Base-by-base conservation (phyloP, 148 eudicot species). In the Spergularia marina region DNA sequence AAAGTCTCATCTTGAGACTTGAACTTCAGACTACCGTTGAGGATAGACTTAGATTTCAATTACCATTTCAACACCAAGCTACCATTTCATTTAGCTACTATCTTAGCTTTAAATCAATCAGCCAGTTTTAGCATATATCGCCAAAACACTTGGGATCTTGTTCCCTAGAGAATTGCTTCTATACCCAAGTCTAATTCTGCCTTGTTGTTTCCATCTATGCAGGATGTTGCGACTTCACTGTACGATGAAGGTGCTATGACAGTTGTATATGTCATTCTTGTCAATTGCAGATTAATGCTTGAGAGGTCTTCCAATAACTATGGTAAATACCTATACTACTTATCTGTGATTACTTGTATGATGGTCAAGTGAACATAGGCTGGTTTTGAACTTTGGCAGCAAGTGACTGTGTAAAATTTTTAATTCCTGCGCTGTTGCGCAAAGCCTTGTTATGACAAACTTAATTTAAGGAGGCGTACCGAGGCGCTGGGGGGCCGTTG, bases 271-370 rank as follows among this genome's bases (percentile, higher is more conserved):
- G 97, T 90, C 62, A 85, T 96, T 77, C 82, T 96, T 70, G 78
- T 96, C 77, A 87, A 92, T 82, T 96, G 98, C 71, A 87, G 80
- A 75, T 85, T 83, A 77, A 92, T 92, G 98, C 90, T 96, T 77
- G 99, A 96, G 82, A 87, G 97, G 83, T 89, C 91, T 64, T 92
- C 96, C 61, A 96, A 92, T 84, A 92, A 88, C 78, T 96, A 96
- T 79, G 99, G 99, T 96, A 65, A 85, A 69, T 12, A 56, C 54
- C 56, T 73, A 61, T 70, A 6, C 14, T 51, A 18, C 12, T 59
- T 12, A 18, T 34, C n/a, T 73, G 11, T 65, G 7, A 23, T 5
- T 12, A 15, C 23, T 25, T 6, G 55, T 30, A 51, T 70, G 34
- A 59, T 61, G 44, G 65, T 23, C 51, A 16, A 16, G 18, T 30